A percentile compares a stretch with the other conserved stretches of the same genome.
These are phyloP conservation scores for Tetrahymena thermophila DNA, from an alignment of 73 alveolate genomes.

Conservation along the genomic window DNA sequence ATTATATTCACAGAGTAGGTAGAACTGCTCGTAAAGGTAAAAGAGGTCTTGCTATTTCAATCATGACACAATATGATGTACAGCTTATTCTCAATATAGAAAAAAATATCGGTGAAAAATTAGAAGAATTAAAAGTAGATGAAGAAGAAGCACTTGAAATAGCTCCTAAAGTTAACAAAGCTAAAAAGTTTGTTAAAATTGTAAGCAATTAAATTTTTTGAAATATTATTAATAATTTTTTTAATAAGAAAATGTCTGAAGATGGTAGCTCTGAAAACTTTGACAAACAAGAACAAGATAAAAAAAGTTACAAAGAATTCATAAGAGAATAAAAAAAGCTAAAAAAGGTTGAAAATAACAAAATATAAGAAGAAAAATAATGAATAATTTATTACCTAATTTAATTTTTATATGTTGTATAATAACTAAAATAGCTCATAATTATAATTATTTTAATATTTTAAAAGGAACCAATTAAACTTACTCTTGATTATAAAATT, in stretches of 20 bases:
- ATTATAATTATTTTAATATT: no score
- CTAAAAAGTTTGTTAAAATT: slow-evolving; percentile 9
- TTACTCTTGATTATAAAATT: no score
- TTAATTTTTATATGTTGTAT: not conserved
- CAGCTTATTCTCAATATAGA: slow-evolving; percentile 76
- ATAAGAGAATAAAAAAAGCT: not conserved
- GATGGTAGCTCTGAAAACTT: slow-evolving; percentile 39
- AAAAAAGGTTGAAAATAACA: not conserved
- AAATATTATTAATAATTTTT: not conserved
- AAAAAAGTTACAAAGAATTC: slow-evolving; percentile 12
- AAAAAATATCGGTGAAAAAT: slow-evolving; percentile 60
- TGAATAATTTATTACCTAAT: no score
- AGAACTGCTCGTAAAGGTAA: slow-evolving; percentile 98
- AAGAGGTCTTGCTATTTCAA: slow-evolving; percentile 83
- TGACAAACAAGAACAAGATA: slow-evolving; percentile 6
- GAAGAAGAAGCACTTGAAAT: slow-evolving; percentile 54
- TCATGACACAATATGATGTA: slow-evolving; percentile 92
- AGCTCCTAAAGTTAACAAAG: slow-evolving; percentile 10
- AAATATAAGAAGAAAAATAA: not conserved
- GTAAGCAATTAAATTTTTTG: not conserved
- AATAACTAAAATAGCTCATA: no score
- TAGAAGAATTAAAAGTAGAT: slow-evolving; percentile 62
- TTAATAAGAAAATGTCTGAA: slow-evolving; percentile 18
- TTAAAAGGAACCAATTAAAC: no score
- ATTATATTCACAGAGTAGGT: slow-evolving; percentile 95